A percentile compares a stretch with the other conserved stretches of the same genome.
Evolutionary conservation across 345 rosid genomes (phyloP).

Genomic region (Dovyalis caffra): DNA sequence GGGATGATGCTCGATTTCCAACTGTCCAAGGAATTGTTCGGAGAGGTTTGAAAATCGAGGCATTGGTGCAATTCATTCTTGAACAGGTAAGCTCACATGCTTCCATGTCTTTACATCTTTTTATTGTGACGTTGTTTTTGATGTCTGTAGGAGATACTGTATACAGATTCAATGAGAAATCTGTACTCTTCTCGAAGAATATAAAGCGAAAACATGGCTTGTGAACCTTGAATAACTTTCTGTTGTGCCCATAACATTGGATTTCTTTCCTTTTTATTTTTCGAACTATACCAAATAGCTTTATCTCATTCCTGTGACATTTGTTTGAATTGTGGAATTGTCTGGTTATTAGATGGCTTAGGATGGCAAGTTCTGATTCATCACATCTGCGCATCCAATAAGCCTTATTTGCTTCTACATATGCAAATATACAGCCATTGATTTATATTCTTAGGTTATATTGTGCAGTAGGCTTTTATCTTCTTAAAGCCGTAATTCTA

Average conservation of each 20-base stretch:
- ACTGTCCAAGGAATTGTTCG: conserved; percentile 97
- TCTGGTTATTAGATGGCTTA: not conserved
- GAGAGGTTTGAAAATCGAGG: conserved; percentile 86
- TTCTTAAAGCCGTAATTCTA: not conserved
- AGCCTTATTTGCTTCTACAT: not conserved
- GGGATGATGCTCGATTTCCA: conserved; percentile 99
- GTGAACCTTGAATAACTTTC: not conserved
- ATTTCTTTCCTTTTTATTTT: not conserved
- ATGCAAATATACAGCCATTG: not conserved
- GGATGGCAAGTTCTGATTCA: not conserved
- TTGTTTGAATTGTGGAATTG: not conserved
- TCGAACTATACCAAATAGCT: not conserved
- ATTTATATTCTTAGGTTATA: not conserved
- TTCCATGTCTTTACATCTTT: not conserved
- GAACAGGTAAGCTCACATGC: conserved; percentile 59
- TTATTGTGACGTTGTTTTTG: not conserved
- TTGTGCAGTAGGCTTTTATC: not conserved
- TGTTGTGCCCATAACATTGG: not conserved
- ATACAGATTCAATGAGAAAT: not conserved
- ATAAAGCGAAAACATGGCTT: not conserved
- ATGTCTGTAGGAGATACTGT: not conserved
- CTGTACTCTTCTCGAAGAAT: not conserved
- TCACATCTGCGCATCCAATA: not conserved
- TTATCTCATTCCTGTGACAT: not conserved
- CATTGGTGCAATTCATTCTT: conserved; percentile 84